Conservation (phyloP, 768 basidiomycete species). For the Megacollybia marginata region DNA sequence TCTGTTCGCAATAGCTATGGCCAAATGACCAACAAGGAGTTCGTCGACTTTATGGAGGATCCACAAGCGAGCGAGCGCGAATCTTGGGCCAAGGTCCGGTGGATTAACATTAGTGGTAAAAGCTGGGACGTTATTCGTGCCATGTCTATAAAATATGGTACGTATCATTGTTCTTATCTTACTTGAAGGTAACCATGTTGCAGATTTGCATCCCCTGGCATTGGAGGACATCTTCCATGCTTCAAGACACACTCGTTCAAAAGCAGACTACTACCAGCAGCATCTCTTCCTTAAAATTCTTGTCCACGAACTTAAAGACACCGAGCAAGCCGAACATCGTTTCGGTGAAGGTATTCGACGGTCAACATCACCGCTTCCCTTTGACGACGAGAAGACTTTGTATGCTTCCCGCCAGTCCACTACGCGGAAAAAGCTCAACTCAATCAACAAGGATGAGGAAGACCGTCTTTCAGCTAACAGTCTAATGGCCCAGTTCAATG, state of each 20-base stretch:
- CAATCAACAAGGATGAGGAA: slow-evolving; percentile 8
- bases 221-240: slow-evolving; percentile 64
- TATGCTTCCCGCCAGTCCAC: slow-evolving; percentile 10
- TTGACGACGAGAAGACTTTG: slow-evolving; percentile 24
- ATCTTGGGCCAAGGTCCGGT: slow-evolving; percentile 62
- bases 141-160: slow-evolving; percentile 58
- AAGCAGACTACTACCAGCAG: slow-evolving; percentile 61
- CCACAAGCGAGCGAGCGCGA: slow-evolving; percentile 37
- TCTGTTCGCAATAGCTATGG: slow-evolving; percentile 42
- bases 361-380: slow-evolving; percentile 30
- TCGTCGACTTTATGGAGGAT: slow-evolving; percentile 48
- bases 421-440: slow-evolving; percentile 2
- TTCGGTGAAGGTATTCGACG: slow-evolving; percentile 17
- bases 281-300: slow-evolving; percentile 69
- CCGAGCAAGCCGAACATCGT: slow-evolving; percentile 14
- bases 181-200: background rate
- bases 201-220: slow-evolving; percentile 65
- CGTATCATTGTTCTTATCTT: slow-evolving; percentile 9
- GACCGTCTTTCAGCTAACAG: background rate
- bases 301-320: slow-evolving; percentile 46
- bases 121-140: slow-evolving; percentile 71
- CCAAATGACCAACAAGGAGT: slow-evolving; percentile 53
- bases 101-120: slow-evolving; percentile 66
- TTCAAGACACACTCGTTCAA: slow-evolving; percentile 48
- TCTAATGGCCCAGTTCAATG: background rate